A percentile compares a stretch with the other conserved stretches of the same genome.
These are phyloP conservation scores for Nannochloropsis salina DNA, from an alignment of 108 stramenopile species.

Conservation along the genomic window DNA sequence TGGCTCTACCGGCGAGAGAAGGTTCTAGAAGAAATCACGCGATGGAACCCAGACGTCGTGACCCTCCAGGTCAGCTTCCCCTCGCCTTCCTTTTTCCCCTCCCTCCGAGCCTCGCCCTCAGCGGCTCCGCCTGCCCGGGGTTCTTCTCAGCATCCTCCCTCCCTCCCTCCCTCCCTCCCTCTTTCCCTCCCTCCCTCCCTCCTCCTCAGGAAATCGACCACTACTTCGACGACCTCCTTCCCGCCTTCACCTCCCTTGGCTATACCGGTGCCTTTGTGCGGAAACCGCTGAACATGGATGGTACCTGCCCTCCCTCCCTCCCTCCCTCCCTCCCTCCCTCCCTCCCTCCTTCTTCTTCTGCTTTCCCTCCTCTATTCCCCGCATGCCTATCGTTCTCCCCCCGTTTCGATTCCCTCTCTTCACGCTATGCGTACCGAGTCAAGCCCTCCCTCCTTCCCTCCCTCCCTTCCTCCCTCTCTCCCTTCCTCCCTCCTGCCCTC, in stretches of 20 bases:
- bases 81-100: not conserved
- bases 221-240: not conserved
- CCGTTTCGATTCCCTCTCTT: not conserved
- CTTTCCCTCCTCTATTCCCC: not conserved
- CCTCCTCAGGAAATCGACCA: not conserved
- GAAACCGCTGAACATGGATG: not conserved
- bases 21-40: not conserved
- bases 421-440: not conserved
- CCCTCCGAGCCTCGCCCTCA: not conserved
- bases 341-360: not conserved
- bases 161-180: not conserved
- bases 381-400: not conserved
- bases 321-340: not conserved
- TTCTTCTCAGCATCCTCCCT: no score
- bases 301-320: not conserved
- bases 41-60: not conserved
- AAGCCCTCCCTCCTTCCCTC: not conserved
- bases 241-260: not conserved
- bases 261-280: not conserved
- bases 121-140: no score
- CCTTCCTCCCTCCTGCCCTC: not conserved
- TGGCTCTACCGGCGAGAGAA: not conserved
- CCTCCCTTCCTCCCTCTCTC: not conserved
- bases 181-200: not conserved
- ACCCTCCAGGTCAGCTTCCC: not conserved